Base-by-base conservation (phyloP, 2,329 filamentous ascomycete species). In the Clonostachys solani region DNA sequence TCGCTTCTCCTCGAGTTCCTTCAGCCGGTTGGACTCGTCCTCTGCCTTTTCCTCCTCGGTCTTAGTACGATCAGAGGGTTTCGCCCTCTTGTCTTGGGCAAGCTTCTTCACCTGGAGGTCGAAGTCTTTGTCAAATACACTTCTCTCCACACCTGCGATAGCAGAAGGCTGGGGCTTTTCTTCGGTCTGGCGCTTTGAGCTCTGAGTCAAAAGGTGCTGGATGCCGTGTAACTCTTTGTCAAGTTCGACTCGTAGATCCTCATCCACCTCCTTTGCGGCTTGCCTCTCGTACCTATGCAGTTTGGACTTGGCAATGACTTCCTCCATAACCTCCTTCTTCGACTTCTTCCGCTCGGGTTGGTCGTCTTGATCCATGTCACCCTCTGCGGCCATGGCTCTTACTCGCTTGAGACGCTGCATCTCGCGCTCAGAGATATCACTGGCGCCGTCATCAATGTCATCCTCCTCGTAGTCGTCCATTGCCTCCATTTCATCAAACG, bases 251-350 rank as follows among this genome's bases (percentile, higher is more conserved):
- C 91, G 80, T 46, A 96, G 67, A 54, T 96, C 92, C 44, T 95
- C 90, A 56, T 99, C 94, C 44, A 94, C 90, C 51, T 97, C 94
- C 61, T 96, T 96, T 29, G 83, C 83, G 50, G 89, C 85, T 67
- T 99, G 94, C 38, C 94, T 84, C 69, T 97, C 92, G 61, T 92
- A 92, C 69, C 96, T 97, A 77, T 96, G 81, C 52, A 89, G 77
- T 63, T 99, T 99, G 1, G 92, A 97, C 68, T 99, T 99, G 50
- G 92, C 89, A 55, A 99, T 96, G 51, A 99, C 79, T 66, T 99
- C 95, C 60, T 96, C 87, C 89, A 97, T 96, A 44, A 99, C 89
- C 66, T 99, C 94, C 46, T 94, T 88, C 69, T 96, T 97, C 4
- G 86, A 86, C 73, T 96, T 99, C 67, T 96, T 96, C 49, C 86